These are phyloP conservation scores for Pseudocercospora macadamiae DNA, from an alignment of 2,329 filamentous ascomycete genomes.

Conservation along the genomic window DNA sequence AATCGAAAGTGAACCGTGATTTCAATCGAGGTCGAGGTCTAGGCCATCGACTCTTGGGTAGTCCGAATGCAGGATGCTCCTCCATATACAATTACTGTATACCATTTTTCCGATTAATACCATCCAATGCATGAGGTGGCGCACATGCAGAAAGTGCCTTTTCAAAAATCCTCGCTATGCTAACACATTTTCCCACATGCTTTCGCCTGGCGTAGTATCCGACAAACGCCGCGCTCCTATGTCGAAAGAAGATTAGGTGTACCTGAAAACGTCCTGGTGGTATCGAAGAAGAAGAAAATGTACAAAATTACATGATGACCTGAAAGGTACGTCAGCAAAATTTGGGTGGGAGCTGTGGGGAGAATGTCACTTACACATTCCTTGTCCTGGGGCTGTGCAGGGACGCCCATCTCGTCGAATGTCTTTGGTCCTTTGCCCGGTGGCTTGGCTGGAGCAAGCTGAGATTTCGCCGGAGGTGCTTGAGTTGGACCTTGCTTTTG, in stretches of 20 bases:
- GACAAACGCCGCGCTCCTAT: not conserved
- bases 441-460: constrained; percentile 41
- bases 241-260: not conserved
- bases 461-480: constrained; percentile 33
- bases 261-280: not conserved
- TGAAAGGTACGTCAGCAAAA: not conserved
- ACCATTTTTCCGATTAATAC: too few relatives aligned
- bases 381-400: constrained; percentile 76
- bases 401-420: constrained; percentile 98
- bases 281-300: not conserved
- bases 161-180: not conserved
- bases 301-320: constrained; percentile 2
- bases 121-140: too few relatives aligned
- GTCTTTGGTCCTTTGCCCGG: constrained; percentile 83
- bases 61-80: too few relatives aligned
- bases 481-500: constrained; percentile 16
- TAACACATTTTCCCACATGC: not conserved
- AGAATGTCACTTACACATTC: constrained; percentile 69
- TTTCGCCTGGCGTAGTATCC: not conserved
- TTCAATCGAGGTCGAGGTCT: too few relatives aligned
- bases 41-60: too few relatives aligned
- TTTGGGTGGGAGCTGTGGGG: too few relatives aligned
- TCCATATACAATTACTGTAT: too few relatives aligned
- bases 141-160: too few relatives aligned
- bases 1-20: too few relatives aligned